phyloP scores from a whole-genome alignment of 192 early-diverging fungal species.

The Coemansia sp. region DNA sequence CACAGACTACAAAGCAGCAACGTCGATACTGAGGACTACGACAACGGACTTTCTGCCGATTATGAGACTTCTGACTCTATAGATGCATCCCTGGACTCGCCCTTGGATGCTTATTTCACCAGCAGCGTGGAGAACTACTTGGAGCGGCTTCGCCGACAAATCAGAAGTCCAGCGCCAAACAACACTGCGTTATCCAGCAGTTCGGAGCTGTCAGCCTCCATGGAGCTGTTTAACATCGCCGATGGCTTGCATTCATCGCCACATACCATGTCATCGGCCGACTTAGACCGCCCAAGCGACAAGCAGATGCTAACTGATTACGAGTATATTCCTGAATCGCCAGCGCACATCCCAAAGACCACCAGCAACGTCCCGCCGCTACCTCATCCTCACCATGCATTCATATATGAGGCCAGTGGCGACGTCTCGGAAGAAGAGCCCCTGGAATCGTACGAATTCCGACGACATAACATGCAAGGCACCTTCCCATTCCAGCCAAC shows the following conservation, averaged over 20 bases:
- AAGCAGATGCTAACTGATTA: not conserved
- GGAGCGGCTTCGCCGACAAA: slow-evolving; percentile 40
- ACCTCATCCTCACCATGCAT: too few relatives aligned
- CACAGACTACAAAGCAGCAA: not conserved
- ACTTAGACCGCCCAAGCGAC: too few relatives aligned
- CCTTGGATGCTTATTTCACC: slow-evolving; percentile 34
- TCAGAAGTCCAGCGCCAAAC: slow-evolving; percentile 2
- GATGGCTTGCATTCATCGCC: slow-evolving; percentile 26
- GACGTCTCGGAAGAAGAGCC: slow-evolving; percentile 24
- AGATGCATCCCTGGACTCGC: slow-evolving; percentile 16
- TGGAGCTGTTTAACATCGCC: not conserved
- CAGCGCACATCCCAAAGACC: not conserved
- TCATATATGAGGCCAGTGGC: not conserved
- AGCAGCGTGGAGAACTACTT: slow-evolving; percentile 45
- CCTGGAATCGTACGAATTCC: not conserved
- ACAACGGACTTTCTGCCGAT: slow-evolving; percentile 5
- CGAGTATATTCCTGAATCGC: slow-evolving; percentile 12
- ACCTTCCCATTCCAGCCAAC: not conserved
- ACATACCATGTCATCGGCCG: slow-evolving; percentile 23
- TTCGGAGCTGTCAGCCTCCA: not conserved
- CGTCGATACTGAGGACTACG: not conserved
- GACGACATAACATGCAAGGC: not conserved
- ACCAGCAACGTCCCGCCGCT: not conserved
- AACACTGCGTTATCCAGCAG: not conserved
- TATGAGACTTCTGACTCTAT: slow-evolving; percentile 40